A percentile compares a stretch with the other conserved stretches of the same genome.
Conservation (phyloP, 306 rosid genomes). For the Canavalia ensiformis region DNA sequence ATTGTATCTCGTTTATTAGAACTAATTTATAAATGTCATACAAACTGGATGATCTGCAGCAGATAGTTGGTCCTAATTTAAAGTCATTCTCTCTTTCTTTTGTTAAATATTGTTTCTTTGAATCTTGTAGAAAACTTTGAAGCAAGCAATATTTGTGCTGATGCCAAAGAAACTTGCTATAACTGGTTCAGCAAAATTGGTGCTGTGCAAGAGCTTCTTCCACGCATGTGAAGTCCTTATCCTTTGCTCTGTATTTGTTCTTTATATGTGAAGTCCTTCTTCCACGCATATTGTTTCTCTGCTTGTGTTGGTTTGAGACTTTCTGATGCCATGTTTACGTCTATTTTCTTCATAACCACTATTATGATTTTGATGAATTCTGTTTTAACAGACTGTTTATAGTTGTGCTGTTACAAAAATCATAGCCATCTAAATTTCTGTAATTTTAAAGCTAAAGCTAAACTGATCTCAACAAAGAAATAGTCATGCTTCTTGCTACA, state of each 20-base stretch:
- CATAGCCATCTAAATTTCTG: constrained; percentile 18
- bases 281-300: too few species aligned
- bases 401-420: constrained; percentile 16
- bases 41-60: constrained; percentile 41
- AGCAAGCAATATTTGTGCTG: constrained; percentile 67
- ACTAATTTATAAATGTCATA: constrained; percentile 37
- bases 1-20: constrained; percentile 24
- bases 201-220: constrained; percentile 95
- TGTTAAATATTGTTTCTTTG: constrained; percentile 34
- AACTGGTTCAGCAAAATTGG: constrained; percentile 98
- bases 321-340: constrained; percentile 34
- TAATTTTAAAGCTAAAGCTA: constrained; percentile 36
- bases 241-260: constrained; percentile 37
- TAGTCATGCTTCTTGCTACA: constrained; percentile 18
- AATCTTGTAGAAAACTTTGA: constrained; percentile 69
- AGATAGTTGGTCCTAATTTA: constrained; percentile 36
- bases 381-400: constrained; percentile 25
- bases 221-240: constrained; percentile 82
- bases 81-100: constrained; percentile 34
- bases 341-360: constrained; percentile 36
- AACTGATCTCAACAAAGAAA: constrained; percentile 31
- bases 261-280: background rate
- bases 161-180: constrained; percentile 95
- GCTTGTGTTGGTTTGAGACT: constrained; percentile 43
- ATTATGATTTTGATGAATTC: constrained; percentile 28